Percentiles rank a stretch among this genome's conserved stretches.
Conservation (phyloP, 2,329 filamentous ascomycete species). For the Pezicula neosporulosa region DNA sequence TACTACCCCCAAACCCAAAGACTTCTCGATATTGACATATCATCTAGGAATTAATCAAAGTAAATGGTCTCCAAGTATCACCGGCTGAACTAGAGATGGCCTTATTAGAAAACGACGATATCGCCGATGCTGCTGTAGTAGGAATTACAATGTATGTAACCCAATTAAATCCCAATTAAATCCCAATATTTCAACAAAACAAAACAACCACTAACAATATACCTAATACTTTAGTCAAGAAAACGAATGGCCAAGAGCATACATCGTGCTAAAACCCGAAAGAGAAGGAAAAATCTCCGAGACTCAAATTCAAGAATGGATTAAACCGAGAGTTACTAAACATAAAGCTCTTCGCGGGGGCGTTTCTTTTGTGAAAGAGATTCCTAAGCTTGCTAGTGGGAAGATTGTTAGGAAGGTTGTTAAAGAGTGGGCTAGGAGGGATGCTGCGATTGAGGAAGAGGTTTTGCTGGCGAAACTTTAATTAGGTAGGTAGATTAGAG, state of each 20-base stretch:
- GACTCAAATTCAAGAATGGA: slow-evolving; percentile 49
- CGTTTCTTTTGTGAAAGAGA: slow-evolving; percentile 60
- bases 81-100: slow-evolving; percentile 36
- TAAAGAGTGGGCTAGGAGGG: slow-evolving; percentile 52
- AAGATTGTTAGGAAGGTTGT: slow-evolving; percentile 55
- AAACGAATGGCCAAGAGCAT: slow-evolving; percentile 57
- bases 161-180: background rate
- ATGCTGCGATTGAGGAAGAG: slow-evolving; percentile 20
- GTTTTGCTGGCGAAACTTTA: no score
- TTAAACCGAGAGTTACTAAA: slow-evolving; percentile 55
- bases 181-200: no score
- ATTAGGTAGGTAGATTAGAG: no score
- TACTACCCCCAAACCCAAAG: no score
- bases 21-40: background rate
- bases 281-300: slow-evolving; percentile 41
- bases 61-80: slow-evolving; percentile 35
- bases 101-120: slow-evolving; percentile 21
- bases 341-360: slow-evolving; percentile 67
- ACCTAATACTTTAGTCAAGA: slow-evolving; percentile 36
- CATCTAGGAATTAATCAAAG: slow-evolving; percentile 47
- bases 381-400: slow-evolving; percentile 60
- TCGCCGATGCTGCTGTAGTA: slow-evolving; percentile 58
- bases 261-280: slow-evolving; percentile 37
- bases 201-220: no score
- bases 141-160: slow-evolving; percentile 37